These are phyloP conservation scores for Leccinum incarnatum DNA, from an alignment of 768 basidiomycete genomes.

Conservation along the genomic window DNA sequence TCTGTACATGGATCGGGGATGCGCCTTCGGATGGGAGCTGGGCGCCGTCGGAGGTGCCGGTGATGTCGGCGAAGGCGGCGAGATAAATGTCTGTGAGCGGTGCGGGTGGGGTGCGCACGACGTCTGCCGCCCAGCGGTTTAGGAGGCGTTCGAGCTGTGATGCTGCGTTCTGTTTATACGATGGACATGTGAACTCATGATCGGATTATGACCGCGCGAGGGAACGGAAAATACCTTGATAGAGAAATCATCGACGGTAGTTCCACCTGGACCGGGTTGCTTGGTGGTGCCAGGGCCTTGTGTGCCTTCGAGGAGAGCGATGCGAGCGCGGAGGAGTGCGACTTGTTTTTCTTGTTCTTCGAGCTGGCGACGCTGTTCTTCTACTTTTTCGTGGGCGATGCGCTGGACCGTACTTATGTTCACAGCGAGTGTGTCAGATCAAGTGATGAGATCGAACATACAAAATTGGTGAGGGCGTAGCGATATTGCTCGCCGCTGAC, in stretches of 20 bases:
- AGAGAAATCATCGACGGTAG: constrained; percentile 82
- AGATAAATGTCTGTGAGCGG: constrained; percentile 52
- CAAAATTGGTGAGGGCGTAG: constrained; percentile 83
- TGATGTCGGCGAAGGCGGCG: constrained; percentile 59
- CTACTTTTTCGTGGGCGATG: constrained; percentile 87
- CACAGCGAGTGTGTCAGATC: no score
- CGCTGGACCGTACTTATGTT: constrained; percentile 36
- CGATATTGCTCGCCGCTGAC: constrained; percentile 68
- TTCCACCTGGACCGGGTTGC: constrained; percentile 55
- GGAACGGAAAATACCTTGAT: constrained; percentile 59
- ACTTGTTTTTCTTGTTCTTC: constrained; percentile 85
- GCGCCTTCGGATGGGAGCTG: constrained; percentile 38
- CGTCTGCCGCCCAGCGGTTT: constrained; percentile 85
- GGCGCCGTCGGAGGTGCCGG: constrained; percentile 41
- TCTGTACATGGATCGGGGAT: constrained; percentile 72
- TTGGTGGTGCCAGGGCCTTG: constrained; percentile 7
- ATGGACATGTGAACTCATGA: background rate
- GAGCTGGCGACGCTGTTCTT: constrained; percentile 73
- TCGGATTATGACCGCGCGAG: background rate
- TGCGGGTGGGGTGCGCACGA: constrained; percentile 56
- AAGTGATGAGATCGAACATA: constrained; percentile 33
- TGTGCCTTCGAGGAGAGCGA: constrained; percentile 68
- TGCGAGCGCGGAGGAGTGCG: constrained; percentile 66
- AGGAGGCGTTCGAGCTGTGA: constrained; percentile 79
- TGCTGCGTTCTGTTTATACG: constrained; percentile 60